These are phyloP conservation scores for Verticillium alfalfae DNA, from an alignment of 2,329 filamentous ascomycete genomes.

Conservation along the genomic window DNA sequence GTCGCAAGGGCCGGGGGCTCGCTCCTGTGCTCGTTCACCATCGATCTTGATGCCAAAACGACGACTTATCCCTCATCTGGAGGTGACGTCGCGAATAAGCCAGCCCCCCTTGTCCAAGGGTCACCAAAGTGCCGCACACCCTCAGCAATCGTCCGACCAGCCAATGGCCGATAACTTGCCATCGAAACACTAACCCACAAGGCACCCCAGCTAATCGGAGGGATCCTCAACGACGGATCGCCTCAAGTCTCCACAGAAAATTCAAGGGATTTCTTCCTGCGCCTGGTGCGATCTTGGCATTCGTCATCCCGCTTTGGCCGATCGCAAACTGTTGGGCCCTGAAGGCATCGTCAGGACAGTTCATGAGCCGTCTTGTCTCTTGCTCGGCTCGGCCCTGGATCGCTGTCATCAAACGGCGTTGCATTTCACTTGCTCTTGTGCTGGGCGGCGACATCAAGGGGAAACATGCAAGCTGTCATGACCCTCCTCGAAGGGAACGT, in stretches of 20 bases:
- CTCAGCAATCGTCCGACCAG: not conserved
- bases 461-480: too few species aligned
- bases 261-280: not conserved
- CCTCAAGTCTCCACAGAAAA: not conserved
- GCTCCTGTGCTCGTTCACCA: not conserved
- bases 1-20: not conserved
- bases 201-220: not conserved
- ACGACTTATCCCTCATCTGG: not conserved
- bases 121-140: not conserved
- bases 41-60: not conserved
- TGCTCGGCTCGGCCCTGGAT: not conserved
- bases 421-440: not conserved
- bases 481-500: not conserved
- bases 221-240: not conserved
- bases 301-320: conserved; percentile 1
- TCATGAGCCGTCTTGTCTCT: not conserved
- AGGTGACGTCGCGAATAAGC: not conserved
- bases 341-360: not conserved
- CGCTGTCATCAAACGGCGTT: not conserved
- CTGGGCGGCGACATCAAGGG: too few species aligned
- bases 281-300: not conserved
- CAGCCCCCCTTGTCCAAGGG: not conserved
- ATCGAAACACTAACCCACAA: not conserved
- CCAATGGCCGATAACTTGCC: not conserved
- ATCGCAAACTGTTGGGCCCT: not conserved